Evolutionary conservation across 495 filamentous ascomycete genomes (phyloP).

Genomic region (Lasiosphaeriaceae sp.): DNA sequence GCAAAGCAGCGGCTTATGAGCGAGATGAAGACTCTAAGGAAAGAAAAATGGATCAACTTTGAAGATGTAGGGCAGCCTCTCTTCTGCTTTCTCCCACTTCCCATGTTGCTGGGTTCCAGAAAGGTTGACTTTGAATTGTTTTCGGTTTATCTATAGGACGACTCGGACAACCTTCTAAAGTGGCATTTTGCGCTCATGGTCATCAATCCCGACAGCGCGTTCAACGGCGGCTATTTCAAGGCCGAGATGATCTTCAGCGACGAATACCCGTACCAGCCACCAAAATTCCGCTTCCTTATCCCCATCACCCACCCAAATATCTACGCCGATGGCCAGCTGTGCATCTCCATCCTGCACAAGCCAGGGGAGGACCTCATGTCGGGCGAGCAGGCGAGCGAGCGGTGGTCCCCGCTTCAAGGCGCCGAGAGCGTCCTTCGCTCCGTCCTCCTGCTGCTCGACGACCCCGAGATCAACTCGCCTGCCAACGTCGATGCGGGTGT

Average conservation of each 20-base stretch:
- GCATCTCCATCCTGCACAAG: conserved; percentile 93
- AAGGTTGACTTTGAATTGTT: conserved; percentile 3
- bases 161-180: conserved; percentile 71
- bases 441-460: conserved; percentile 88
- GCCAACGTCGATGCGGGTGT: conserved; percentile 94
- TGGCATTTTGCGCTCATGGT: conserved; percentile 90
- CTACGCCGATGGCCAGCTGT: conserved; percentile 83
- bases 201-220: conserved; percentile 84
- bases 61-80: conserved; percentile 36
- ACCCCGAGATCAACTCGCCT: conserved; percentile 86
- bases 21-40: conserved; percentile 75
- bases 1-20: conserved; percentile 84
- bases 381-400: conserved; percentile 80
- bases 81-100: not conserved
- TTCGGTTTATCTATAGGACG: conserved; percentile 45
- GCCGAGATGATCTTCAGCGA: conserved; percentile 81
- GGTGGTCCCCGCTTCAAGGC: conserved; percentile 89
- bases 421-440: conserved; percentile 93
- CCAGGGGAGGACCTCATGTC: conserved; percentile 91
- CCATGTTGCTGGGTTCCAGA: not conserved
- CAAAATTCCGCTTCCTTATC: conserved; percentile 80
- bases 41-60: conserved; percentile 92
- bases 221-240: conserved; percentile 90
- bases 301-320: conserved; percentile 90
- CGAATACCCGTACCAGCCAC: conserved; percentile 90